phyloP scores from a whole-genome alignment of 2,329 filamentous ascomycete genomes.

The Ploettnerulaceae sp. region DNA sequence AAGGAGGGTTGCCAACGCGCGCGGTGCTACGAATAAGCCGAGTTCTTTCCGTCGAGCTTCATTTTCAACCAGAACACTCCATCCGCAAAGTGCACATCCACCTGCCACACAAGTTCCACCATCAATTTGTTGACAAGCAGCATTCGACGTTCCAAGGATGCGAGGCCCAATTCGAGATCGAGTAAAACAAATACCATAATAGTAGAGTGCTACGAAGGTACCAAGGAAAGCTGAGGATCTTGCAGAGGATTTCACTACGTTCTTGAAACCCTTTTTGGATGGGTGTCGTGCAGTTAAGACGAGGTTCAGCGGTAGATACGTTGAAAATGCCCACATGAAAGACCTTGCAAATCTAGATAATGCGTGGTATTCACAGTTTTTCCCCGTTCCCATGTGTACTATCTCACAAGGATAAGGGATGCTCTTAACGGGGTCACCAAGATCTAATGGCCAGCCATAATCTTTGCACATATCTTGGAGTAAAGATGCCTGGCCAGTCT shows the following conservation, averaged over 20 bases:
- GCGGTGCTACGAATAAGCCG: conserved; percentile 73
- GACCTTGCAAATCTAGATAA: conserved; percentile 61
- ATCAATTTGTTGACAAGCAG: conserved; percentile 49
- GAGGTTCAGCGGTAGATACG: conserved; percentile 72
- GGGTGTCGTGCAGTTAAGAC: conserved; percentile 53
- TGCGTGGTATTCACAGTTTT: conserved; percentile 71
- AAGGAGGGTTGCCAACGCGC: conserved; percentile 69
- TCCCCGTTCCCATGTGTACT: conserved; percentile 73
- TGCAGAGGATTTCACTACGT: conserved; percentile 53
- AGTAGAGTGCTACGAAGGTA: conserved; percentile 73
- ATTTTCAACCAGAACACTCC: conserved; percentile 73
- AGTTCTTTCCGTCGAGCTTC: conserved; percentile 64
- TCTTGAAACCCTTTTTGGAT: conserved; percentile 38
- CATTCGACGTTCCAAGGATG: conserved; percentile 51
- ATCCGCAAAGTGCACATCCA: conserved; percentile 73
- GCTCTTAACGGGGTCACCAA: conserved; percentile 66
- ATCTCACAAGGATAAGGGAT: conserved; percentile 77
- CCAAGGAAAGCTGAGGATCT: conserved; percentile 75
- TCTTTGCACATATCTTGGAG: conserved; percentile 69
- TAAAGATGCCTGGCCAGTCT: conserved; percentile 64
- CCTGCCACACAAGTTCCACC: conserved; percentile 62
- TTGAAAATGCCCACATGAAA: conserved; percentile 69
- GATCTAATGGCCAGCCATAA: conserved; percentile 60
- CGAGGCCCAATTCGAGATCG: conserved; percentile 69
- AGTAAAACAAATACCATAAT: conserved; percentile 77